phyloP scores from a whole-genome alignment of 106 monocot species.

The Agapanthus africanus region DNA sequence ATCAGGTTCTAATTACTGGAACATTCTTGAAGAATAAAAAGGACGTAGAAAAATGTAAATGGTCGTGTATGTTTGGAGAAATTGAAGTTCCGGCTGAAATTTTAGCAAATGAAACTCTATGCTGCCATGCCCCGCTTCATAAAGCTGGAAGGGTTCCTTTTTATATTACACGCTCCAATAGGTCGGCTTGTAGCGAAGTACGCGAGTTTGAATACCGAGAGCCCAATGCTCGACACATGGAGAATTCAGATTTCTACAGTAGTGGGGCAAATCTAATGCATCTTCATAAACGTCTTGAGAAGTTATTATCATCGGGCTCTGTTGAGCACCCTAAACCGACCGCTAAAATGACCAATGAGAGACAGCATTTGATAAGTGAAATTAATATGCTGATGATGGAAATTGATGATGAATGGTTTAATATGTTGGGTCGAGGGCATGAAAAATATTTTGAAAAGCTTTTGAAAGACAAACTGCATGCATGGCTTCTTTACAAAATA shows the following conservation, averaged over 20 bases:
- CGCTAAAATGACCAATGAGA: constrained; percentile 13
- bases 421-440: constrained; percentile 22
- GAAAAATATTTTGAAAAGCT: constrained; percentile 31
- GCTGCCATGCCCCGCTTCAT: constrained; percentile 61
- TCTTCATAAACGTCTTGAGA: constrained; percentile 62
- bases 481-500: constrained; percentile 72
- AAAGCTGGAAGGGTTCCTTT: constrained; percentile 78
- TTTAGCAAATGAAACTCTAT: constrained; percentile 59
- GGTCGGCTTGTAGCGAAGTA: constrained; percentile 87
- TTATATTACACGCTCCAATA: constrained; percentile 85
- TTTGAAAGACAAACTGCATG: constrained; percentile 63
- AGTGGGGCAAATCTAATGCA: constrained; percentile 28
- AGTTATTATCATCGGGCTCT: constrained; percentile 38
- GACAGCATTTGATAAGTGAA: constrained; percentile 31
- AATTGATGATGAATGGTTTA: constrained; percentile 45
- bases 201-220: constrained; percentile 79
- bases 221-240: constrained; percentile 23
- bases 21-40: constrained; percentile 64
- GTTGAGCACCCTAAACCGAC: constrained; percentile 11
- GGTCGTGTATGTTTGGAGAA: constrained; percentile 99
- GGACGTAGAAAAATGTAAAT: constrained; percentile 49
- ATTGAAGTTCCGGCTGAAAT: constrained; percentile 81
- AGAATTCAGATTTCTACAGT: constrained; percentile 23
- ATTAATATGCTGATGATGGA: constrained; percentile 47
- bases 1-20: constrained; percentile 55